Base-by-base conservation (phyloP, 495 filamentous ascomycete species). In the Neurospora tetrasperma region DNA sequence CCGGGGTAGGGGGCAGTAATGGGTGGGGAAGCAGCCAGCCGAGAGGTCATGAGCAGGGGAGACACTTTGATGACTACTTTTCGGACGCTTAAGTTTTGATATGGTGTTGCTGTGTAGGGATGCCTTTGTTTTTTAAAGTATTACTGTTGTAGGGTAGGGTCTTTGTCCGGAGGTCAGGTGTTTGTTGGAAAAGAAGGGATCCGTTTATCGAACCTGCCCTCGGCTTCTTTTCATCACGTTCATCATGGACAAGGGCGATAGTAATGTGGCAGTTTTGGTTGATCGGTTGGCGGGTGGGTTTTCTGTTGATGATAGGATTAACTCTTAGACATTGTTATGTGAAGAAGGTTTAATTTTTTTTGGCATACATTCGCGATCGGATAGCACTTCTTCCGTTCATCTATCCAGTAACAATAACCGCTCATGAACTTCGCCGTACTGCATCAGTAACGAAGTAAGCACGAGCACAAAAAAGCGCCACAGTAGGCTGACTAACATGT, bases 41-140 rank as follows among this genome's bases (percentile, higher is more conserved):
- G 23, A 71, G 78, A 40, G 80, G 82, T 27, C 83, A 85, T 46
- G 82, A 83, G 14, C 80, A 80, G 73, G 54, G 54, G 54, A 66
- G 54, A 38, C 84, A 85, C 41, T 83, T 83, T 48, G 85, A 86
- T 23, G 84, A 87, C 70, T 85, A 84, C 69, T 87, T 86, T 75
- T 84, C 85, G 66, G 85, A 86, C 73, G 82, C 78, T 71, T 88
- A 74, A 83, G 73, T 23, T 69, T 31, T 35, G 54, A 38, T 23
- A 16, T 35, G 41, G 71, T 71, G 16, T 71, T 68, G 9, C n/a
- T 68, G 27, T 66, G 43, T 23, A 5, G 54, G 23, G 12, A 27
- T 59, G 48, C 27, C 9, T 9, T 41, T 41, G 54, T 18, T 35
- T 18, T 35, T 18, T 35, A 66, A 38, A 66, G 54, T 27, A 66